Evolutionary conservation across 768 basidiomycete genomes (phyloP).

Genomic region (Leccinum boreale): DNA sequence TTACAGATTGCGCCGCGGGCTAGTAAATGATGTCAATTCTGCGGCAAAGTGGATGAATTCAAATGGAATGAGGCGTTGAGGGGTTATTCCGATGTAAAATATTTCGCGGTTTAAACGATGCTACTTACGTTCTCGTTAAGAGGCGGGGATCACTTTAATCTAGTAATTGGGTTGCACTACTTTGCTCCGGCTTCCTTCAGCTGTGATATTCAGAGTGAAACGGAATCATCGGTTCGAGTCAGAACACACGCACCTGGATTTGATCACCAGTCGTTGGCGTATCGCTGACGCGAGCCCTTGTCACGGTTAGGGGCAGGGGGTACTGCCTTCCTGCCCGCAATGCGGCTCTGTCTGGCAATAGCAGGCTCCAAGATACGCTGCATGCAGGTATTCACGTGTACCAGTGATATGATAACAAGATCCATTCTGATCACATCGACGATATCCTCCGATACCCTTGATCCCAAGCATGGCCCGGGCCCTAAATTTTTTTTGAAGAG

Average conservation of each 20-base stretch:
- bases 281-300: constrained; percentile 8
- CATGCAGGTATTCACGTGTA: constrained; percentile 23
- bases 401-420: constrained; percentile 11
- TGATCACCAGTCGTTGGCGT: constrained; percentile 5
- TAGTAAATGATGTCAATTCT: not conserved
- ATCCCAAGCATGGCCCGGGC: constrained; percentile 11
- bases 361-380: not conserved
- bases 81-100: not conserved
- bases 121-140: not conserved
- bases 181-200: not conserved
- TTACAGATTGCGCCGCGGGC: not conserved
- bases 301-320: constrained; percentile 13
- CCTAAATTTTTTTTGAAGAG: too few relatives aligned
- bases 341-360: constrained; percentile 1
- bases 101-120: not conserved
- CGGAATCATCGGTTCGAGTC: not conserved
- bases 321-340: not conserved
- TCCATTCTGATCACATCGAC: constrained; percentile 7
- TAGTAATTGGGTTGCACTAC: constrained; percentile 1
- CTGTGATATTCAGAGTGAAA: not conserved
- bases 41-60: not conserved
- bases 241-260: constrained; percentile 13
- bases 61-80: not conserved
- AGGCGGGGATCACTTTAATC: not conserved
- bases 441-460: constrained; percentile 14